Base-by-base conservation (phyloP, 139 green algal genomes). In the Tetraselmis striata region DNA sequence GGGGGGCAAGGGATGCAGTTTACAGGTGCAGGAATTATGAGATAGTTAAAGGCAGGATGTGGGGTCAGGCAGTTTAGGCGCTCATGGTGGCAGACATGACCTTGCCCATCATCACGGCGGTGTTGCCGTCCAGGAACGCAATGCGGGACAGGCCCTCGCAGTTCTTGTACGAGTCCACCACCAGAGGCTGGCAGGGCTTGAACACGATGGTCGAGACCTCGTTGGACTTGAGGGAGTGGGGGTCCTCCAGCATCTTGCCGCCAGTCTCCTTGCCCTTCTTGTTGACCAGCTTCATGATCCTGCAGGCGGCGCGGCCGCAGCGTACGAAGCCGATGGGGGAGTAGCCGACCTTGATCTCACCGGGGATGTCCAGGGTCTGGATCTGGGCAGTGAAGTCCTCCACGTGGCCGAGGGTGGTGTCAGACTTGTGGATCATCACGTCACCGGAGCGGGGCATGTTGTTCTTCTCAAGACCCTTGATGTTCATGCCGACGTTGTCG, bases 401-500 rank as follows among this genome's bases (percentile, higher is more conserved):
- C 75, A 90, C 87, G 80, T 89, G 88, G 90, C 93, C 94, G 84
- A 97, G 88, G 82, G 92, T 93, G 31, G n/a, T 11, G 89, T 97
- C 94, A 28, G 86, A 90, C 92, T 97, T 97, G 59, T 96, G 91
- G 85, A 97, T 94, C 94, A 97, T 97, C 31, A 97, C 94, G 83
- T 97, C 94, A 83, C 93, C 94, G 32, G 91, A 93, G 86, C 93
- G 92, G 86, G 94, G 94, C 90, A 96, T 93, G 93, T 97, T 97
- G 83, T 90, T 86, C 93, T 97, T 97, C 89, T 96, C 93, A 86
- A 98, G 90, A 87, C 90, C 90, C 94, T 99, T 99, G 86, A 99
- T 95, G 92, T 99, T 99, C 92, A 99, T 98, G 92, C 96, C 97
- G 29, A 99, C 96, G 89, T 99, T 99, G 95, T 99, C 96, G 85